Evolutionary conservation across 495 filamentous ascomycete genomes (phyloP).

Genomic region (Talaromyces adpressus): DNA sequence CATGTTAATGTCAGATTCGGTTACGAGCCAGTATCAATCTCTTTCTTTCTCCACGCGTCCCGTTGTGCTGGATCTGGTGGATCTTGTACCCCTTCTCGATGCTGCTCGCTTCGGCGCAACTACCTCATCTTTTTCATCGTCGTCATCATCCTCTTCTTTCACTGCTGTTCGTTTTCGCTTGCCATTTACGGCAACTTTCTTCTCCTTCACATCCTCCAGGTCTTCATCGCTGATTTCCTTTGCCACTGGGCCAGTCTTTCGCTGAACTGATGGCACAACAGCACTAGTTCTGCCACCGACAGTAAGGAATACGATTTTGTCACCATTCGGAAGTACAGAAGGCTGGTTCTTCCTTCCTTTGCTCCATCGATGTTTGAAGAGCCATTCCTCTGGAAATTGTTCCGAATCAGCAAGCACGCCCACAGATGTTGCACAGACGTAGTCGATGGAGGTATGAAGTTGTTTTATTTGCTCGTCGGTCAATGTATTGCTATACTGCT

Average conservation of each 20-base stretch:
- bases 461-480: conserved; percentile 59
- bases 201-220: conserved; percentile 15
- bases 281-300: conserved; percentile 88
- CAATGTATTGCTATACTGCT: conserved; percentile 84
- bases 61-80: conserved; percentile 1
- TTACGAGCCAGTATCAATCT: neutral
- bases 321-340: conserved; percentile 68
- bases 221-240: conserved; percentile 26
- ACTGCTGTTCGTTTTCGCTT: conserved; percentile 31
- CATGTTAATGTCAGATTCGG: neutral
- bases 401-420: conserved; percentile 74
- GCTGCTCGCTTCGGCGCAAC: neutral
- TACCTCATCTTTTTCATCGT: neutral
- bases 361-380: conserved; percentile 86
- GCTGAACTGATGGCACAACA: conserved; percentile 76
- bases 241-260: conserved; percentile 56
- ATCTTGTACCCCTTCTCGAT: conserved; percentile 4
- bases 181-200: conserved; percentile 6
- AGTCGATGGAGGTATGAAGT: conserved; percentile 65
- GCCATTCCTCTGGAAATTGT: conserved; percentile 82
- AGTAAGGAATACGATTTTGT: conserved; percentile 73
- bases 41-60: neutral
- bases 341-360: conserved; percentile 75
- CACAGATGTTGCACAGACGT: conserved; percentile 73
- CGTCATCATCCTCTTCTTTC: conserved; percentile 22